These are phyloP conservation scores for Penicillium oxalicum DNA, from an alignment of 2,329 filamentous ascomycete species.

Conservation along the genomic window DNA sequence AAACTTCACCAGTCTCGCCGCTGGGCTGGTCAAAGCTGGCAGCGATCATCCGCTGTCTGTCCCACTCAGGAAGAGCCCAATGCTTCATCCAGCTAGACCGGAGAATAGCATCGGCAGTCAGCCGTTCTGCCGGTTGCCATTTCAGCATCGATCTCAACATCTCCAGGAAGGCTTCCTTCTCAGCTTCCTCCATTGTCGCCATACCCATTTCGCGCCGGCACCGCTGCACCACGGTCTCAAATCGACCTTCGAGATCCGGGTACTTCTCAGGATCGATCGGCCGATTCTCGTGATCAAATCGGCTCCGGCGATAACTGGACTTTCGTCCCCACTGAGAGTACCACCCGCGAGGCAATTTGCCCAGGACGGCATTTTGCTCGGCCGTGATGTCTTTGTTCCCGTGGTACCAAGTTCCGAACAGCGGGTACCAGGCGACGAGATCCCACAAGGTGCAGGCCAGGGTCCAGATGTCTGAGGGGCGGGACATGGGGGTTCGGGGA, in stretches of 20 bases:
- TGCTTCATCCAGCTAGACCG: constrained; percentile 23
- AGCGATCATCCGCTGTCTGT: neutral
- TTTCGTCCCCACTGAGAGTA: constrained; percentile 19
- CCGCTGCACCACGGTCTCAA: constrained; percentile 16
- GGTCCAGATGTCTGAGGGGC: constrained; percentile 35
- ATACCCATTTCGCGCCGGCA: constrained; percentile 11
- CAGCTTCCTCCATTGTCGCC: constrained; percentile 5
- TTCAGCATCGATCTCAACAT: constrained; percentile 22
- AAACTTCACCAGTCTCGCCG: too few relatives aligned
- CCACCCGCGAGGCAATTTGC: constrained; percentile 21
- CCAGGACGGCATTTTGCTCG: constrained; percentile 25
- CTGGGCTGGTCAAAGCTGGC: too few relatives aligned
- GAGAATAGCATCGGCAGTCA: constrained; percentile 16
- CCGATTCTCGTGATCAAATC: neutral
- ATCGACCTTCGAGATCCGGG: constrained; percentile 7
- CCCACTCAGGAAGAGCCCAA: constrained; percentile 19
- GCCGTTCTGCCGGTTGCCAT: constrained; percentile 16
- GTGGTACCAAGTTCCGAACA: constrained; percentile 23
- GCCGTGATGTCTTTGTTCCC: constrained; percentile 21
- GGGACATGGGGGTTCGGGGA: constrained; percentile 25
- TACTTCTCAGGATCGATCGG: neutral
- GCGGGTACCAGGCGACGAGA: constrained; percentile 23
- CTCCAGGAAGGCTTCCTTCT: constrained; percentile 16
- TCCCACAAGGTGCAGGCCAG: constrained; percentile 34
- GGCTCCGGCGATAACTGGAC: neutral